phyloP scores from a whole-genome alignment of 140 eudicot genomes.

The Anethum foeniculum region DNA sequence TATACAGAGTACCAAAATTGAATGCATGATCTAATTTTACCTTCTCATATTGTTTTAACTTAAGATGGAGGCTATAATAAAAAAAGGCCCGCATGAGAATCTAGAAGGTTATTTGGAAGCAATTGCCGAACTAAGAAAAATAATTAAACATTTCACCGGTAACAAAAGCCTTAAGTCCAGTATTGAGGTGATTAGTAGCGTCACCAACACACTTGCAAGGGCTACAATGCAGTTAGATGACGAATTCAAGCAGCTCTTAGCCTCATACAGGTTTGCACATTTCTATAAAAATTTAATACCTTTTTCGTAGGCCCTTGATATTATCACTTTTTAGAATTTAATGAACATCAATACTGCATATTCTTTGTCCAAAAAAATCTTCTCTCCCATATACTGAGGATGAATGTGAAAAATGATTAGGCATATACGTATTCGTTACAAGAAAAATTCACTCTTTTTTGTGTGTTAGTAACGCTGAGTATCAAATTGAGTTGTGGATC shows the following conservation, averaged over 20 bases:
- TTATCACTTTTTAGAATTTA: neutral
- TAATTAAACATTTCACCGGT: slow-evolving; percentile 53
- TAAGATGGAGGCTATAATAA: slow-evolving; percentile 76
- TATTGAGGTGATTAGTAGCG: slow-evolving; percentile 63
- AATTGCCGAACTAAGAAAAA: slow-evolving; percentile 55
- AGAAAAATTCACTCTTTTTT: neutral
- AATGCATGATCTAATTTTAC: neutral
- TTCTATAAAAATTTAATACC: neutral
- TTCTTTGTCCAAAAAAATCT: neutral
- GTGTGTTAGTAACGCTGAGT: neutral
- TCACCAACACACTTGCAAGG: slow-evolving; percentile 59
- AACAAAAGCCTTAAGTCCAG: slow-evolving; percentile 68
- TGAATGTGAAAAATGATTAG: neutral
- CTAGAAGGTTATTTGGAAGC: slow-evolving; percentile 87
- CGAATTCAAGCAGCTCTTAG: slow-evolving; percentile 68
- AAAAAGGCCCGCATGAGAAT: slow-evolving; percentile 98
- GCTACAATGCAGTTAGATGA: slow-evolving; percentile 78
- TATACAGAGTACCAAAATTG: neutral
- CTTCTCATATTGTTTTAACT: slow-evolving; percentile 9
- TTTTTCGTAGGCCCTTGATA: neutral
- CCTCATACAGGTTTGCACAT: slow-evolving; percentile 50
- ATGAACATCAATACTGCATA: neutral
- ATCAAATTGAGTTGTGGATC: neutral
- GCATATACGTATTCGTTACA: neutral
- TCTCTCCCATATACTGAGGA: neutral